Evolutionary conservation across 805 yeast species (phyloP), one percentile per base, ranked within the genome.

Genomic region (Dipodascus albidus): DNA sequence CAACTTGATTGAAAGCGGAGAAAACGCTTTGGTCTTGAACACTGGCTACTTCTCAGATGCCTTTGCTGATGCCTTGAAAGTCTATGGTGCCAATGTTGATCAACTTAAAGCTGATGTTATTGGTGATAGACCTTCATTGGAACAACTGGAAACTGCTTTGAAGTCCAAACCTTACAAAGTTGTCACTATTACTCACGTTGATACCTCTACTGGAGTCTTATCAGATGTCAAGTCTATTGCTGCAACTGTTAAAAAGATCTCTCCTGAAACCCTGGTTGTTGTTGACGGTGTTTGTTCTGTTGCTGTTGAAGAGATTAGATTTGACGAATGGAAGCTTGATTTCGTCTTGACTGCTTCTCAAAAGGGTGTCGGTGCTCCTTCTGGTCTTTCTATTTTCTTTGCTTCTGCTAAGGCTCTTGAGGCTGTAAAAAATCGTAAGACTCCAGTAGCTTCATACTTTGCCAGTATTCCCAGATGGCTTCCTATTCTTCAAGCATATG

Each of bases 281-380:
- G 96, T 91, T 44, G 99, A 91, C 68, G 96, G 95, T 49, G 98
- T 91, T 27, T 93, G 98, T 71, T 88, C 97, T 4, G 79, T 90
- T 56, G 98, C 85, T 23, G 93, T 87, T 56, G 99, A 91, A 72
- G 77, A 80, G 60, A 73, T 91, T 58, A 81, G 86, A 62, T 91
- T 91, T 65, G 91, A 87, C 65, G 75, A 75, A 19, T 91, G 98
- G 97, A 89, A 87, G 3, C 69, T 91, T 52, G 99, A 91, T 71
- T 87, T 76, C 60, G 95, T 80, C 47, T 75, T 91, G 58, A 85
- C 96, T 50, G 98, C 96, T 1, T 88, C 97, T 20, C 98, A 90
- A 69, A 91, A 91, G 74, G 98, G 96, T 24, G 73, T 91, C 61
- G 96, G 96, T 52, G 93, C 85, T 24, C 97, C 98, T 52, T 82